phyloP scores from a whole-genome alignment of 495 filamentous ascomycete genomes.

The Hapsidospora chrysogenum region DNA sequence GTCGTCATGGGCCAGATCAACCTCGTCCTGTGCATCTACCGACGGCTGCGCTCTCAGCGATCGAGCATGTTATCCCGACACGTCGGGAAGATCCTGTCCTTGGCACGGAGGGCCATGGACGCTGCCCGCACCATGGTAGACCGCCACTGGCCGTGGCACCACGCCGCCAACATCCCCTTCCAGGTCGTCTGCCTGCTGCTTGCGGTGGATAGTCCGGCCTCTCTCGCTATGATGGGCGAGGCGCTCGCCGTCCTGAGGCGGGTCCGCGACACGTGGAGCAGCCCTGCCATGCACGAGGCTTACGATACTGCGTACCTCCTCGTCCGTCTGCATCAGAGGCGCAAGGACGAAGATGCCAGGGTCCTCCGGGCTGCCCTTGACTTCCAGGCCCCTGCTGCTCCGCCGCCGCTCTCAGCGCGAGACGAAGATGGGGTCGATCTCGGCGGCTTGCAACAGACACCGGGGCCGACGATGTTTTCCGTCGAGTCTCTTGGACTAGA shows the following conservation, averaged over 20 bases:
- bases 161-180: constrained; percentile 33
- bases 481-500: neutral
- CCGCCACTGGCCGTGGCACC: constrained; percentile 30
- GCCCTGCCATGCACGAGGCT: constrained; percentile 28
- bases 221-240: constrained; percentile 23
- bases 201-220: constrained; percentile 27
- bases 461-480: neutral
- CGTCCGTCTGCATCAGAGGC: constrained; percentile 6
- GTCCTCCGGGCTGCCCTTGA: neutral
- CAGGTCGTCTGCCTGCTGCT: constrained; percentile 34
- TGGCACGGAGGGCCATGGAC: constrained; percentile 6
- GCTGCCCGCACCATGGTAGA: constrained; percentile 13
- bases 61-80: neutral
- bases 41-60: constrained; percentile 26
- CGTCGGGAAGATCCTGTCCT: constrained; percentile 4
- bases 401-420: neutral
- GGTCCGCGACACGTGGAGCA: constrained; percentile 24
- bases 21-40: constrained; percentile 27
- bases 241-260: constrained; percentile 28
- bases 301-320: constrained; percentile 26
- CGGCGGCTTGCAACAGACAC: neutral
- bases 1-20: constrained; percentile 29
- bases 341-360: neutral
- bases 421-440: too few species aligned
- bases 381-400: neutral